A percentile compares a stretch with the other conserved stretches of the same genome.
Conservation (phyloP, 257 asterid species). For the Henckelia pumila region DNA sequence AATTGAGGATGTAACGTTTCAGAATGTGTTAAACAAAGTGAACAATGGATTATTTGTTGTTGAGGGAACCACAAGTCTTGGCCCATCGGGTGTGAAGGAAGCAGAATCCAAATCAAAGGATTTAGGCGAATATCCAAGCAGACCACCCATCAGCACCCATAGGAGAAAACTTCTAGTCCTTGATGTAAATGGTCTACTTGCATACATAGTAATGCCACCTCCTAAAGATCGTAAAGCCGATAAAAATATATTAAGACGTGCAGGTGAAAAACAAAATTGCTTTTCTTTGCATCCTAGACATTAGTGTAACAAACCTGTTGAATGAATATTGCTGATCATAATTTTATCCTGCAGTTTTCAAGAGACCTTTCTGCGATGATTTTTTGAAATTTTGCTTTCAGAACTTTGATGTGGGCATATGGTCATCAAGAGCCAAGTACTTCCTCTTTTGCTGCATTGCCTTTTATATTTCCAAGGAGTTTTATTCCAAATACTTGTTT, state of each 20-base stretch:
- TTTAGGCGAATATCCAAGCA: constrained; percentile 26
- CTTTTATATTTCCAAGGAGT: background rate
- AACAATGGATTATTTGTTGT: no score
- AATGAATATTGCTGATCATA: constrained; percentile 22
- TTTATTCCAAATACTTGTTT: background rate
- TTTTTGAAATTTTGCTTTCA: constrained; percentile 82
- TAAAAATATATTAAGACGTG: constrained; percentile 51
- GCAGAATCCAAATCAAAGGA: background rate
- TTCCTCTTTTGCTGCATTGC: background rate
- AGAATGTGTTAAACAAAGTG: no score
- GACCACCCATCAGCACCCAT: constrained; percentile 20
- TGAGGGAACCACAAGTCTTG: no score
- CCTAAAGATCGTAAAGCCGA: constrained; percentile 56
- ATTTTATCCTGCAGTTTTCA: constrained; percentile 57
- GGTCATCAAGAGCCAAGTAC: constrained; percentile 92
- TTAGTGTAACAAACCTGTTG: background rate
- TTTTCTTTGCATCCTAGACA: constrained; percentile 1
- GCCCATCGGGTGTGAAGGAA: background rate
- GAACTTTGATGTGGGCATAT: constrained; percentile 74
- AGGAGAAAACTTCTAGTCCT: constrained; percentile 80
- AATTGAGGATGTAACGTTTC: no score
- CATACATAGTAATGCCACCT: constrained; percentile 64
- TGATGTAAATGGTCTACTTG: constrained; percentile 90
- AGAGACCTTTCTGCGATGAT: constrained; percentile 76
- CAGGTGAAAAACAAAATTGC: constrained; percentile 65